These are phyloP conservation scores for Macrophomina phaseolina DNA, from an alignment of 2,329 filamentous ascomycete genomes.

Conservation along the genomic window DNA sequence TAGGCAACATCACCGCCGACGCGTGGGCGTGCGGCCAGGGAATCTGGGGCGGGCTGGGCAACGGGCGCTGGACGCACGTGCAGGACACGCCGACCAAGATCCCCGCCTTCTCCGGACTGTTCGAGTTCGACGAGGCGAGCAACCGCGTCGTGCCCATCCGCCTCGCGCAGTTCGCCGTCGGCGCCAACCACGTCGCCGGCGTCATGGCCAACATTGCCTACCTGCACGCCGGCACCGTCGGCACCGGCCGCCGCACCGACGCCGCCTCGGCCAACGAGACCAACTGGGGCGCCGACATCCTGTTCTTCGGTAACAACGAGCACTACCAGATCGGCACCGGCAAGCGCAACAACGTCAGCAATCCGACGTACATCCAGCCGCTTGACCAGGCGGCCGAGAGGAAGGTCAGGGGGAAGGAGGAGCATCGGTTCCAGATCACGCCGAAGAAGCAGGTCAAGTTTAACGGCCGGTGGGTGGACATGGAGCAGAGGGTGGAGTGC, in stretches of 20 bases:
- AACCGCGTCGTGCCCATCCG: slow-evolving; percentile 77
- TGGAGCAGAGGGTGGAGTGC: slow-evolving; percentile 90
- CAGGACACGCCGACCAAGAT: slow-evolving; percentile 80
- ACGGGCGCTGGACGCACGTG: slow-evolving; percentile 86
- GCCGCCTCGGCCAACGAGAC: slow-evolving; percentile 67
- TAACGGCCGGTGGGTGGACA: slow-evolving; percentile 70
- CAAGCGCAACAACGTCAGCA: slow-evolving; percentile 78
- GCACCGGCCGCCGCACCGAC: slow-evolving; percentile 40
- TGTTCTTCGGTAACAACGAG: slow-evolving; percentile 97
- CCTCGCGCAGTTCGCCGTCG: slow-evolving; percentile 73
- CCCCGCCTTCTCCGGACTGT: slow-evolving; percentile 80
- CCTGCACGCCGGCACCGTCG: slow-evolving; percentile 59
- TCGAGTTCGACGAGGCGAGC: slow-evolving; percentile 80
- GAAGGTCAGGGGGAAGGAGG: slow-evolving; percentile 66
- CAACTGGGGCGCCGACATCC: slow-evolving; percentile 85
- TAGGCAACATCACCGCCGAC: slow-evolving; percentile 71
- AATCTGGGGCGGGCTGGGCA: slow-evolving; percentile 82
- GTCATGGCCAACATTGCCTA: slow-evolving; percentile 82
- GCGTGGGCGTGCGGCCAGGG: slow-evolving; percentile 88
- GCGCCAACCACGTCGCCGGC: slow-evolving; percentile 79
- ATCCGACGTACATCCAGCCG: slow-evolving; percentile 79
- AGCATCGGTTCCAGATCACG: slow-evolving; percentile 80
- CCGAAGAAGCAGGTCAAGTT: slow-evolving; percentile 74
- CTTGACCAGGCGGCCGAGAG: slow-evolving; percentile 70
- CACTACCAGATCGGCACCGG: slow-evolving; percentile 91